Percentiles rank a stretch among this genome's conserved stretches.
These are phyloP conservation scores for Thamnidium elegans DNA, from an alignment of 192 early-diverging fungal species.

Conservation along the genomic window DNA sequence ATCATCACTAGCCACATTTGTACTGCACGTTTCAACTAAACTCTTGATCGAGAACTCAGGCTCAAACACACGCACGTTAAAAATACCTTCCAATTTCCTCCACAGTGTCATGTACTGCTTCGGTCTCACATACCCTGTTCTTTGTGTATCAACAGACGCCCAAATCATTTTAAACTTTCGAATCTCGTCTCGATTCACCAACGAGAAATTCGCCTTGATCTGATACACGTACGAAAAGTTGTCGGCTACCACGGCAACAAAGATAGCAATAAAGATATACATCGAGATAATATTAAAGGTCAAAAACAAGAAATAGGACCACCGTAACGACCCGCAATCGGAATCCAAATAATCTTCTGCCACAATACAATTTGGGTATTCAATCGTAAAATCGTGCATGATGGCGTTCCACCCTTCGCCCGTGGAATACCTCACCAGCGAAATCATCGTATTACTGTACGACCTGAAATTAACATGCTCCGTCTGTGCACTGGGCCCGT, in stretches of 20 bases:
- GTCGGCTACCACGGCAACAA: slow-evolving; percentile 59
- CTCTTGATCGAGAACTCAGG: slow-evolving; percentile 42
- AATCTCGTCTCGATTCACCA: slow-evolving; percentile 58
- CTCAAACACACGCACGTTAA: slow-evolving; percentile 48
- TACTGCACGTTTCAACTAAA: no score
- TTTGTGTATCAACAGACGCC: slow-evolving; percentile 43
- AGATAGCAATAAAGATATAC: slow-evolving; percentile 64
- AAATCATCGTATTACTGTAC: slow-evolving; percentile 42
- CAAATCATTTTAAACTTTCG: slow-evolving; percentile 56
- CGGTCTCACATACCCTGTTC: slow-evolving; percentile 48
- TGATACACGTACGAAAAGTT: slow-evolving; percentile 65
- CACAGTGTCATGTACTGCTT: slow-evolving; percentile 50
- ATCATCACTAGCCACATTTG: no score
- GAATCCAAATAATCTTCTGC: slow-evolving; percentile 45
- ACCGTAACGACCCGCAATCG: slow-evolving; percentile 53
- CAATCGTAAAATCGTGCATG: slow-evolving; percentile 60
- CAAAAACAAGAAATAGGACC: slow-evolving; percentile 57
- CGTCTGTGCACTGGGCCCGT: slow-evolving; percentile 41
- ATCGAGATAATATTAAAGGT: slow-evolving; percentile 64
- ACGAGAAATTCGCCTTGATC: slow-evolving; percentile 53
- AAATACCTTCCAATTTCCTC: slow-evolving; percentile 51
- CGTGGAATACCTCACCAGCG: slow-evolving; percentile 53
- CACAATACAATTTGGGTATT: slow-evolving; percentile 49
- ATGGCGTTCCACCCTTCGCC: slow-evolving; percentile 62
- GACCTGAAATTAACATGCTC: slow-evolving; percentile 53